Conservation (phyloP, 2,329 filamentous ascomycete genomes). For the Sphaceloma murrayae region DNA sequence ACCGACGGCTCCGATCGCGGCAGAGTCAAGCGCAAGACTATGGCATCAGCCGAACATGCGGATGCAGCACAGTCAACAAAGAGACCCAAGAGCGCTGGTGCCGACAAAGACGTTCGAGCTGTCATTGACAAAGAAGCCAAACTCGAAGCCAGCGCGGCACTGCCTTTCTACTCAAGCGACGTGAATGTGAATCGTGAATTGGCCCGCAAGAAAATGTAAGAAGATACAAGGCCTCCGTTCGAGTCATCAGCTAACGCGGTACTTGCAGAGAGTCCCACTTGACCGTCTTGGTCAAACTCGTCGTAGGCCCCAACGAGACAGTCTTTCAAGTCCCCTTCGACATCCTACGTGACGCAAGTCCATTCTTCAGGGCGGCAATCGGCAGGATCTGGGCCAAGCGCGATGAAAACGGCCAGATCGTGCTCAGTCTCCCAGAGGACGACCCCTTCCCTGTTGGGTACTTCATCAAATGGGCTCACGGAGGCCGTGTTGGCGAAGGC, state of each 20-base stretch:
- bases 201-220: not conserved
- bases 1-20: too few species aligned
- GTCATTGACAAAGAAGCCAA: too few species aligned
- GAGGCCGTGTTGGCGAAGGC: not conserved
- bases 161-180: too few species aligned
- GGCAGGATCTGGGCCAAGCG: not conserved
- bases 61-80: too few species aligned
- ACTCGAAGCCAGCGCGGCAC: too few species aligned
- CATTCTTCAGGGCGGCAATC: conserved; percentile 4
- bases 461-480: conserved; percentile 10
- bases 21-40: too few species aligned
- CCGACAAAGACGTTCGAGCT: too few species aligned
- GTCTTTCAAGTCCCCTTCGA: not conserved
- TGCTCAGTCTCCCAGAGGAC: not conserved
- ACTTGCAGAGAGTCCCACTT: not conserved
- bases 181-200: not conserved
- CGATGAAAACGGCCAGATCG: not conserved
- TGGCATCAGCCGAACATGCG: too few species aligned
- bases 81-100: too few species aligned
- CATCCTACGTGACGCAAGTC: not conserved
- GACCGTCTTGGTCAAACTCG: not conserved
- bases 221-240: not conserved
- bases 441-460: conserved; percentile 7
- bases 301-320: not conserved
- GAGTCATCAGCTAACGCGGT: not conserved